Evolutionary conservation across 371 early-diverging fungal genomes (phyloP).

Genomic region (Lichtheimia ornata): DNA sequence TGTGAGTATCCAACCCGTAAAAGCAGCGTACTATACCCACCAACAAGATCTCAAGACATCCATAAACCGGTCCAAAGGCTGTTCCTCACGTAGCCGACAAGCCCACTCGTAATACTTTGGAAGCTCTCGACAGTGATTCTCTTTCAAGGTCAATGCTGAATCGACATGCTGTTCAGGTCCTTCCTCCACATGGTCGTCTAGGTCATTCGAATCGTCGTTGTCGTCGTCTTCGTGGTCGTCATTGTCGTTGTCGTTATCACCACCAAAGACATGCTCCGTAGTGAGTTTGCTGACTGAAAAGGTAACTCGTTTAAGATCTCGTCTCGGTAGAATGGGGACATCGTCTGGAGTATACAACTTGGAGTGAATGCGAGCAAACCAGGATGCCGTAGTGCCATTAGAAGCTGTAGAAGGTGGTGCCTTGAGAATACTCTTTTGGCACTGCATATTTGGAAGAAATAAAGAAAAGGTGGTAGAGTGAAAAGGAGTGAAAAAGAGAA

Average conservation of each 20-base stretch:
- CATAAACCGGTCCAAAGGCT: conserved; percentile 28
- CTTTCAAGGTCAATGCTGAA: not conserved
- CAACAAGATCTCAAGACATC: conserved; percentile 24
- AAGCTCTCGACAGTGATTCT: conserved; percentile 16
- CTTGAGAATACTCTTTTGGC: conserved; percentile 13
- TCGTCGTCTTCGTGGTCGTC: conserved; percentile 12
- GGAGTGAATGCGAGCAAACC: conserved; percentile 27
- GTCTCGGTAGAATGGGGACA: conserved; percentile 27
- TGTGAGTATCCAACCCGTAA: not conserved
- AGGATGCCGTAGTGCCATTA: conserved; percentile 16
- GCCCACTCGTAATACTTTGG: conserved; percentile 42
- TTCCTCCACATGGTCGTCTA: conserved; percentile 4
- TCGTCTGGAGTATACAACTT: conserved; percentile 13
- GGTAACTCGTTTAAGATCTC: conserved; percentile 43
- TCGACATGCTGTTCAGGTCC: not conserved
- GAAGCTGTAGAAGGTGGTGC: conserved; percentile 16
- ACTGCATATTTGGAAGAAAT: conserved; percentile 15
- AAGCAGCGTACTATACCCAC: conserved; percentile 15
- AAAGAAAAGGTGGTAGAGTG: not conserved
- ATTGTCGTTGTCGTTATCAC: conserved; percentile 21
- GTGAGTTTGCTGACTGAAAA: conserved; percentile 39
- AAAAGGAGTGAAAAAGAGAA: not conserved
- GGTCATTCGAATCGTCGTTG: conserved; percentile 14
- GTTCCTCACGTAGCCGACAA: conserved; percentile 41
- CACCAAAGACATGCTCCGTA: conserved; percentile 29